Evolutionary conservation across 495 filamentous ascomycete genomes (phyloP).

Genomic region (Usnea hakonensis): DNA sequence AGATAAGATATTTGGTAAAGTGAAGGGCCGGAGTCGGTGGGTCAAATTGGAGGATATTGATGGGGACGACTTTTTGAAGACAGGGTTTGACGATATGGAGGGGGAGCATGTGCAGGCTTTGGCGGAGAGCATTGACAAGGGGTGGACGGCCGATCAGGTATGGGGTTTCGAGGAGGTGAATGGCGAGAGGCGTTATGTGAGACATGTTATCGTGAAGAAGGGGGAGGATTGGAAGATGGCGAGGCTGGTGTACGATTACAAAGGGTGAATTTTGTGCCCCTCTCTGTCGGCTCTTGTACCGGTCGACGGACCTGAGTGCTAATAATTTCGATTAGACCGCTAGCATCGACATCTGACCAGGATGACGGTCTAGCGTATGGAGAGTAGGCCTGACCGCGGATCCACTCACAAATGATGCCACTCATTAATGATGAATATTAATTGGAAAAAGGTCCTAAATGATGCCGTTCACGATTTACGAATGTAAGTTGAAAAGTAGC

Average conservation of each 20-base stretch:
- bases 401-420: background rate
- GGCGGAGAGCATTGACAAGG: conserved; percentile 34
- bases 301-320: background rate
- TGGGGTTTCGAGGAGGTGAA: conserved; percentile 22
- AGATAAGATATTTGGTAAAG: conserved; percentile 74
- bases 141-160: conserved; percentile 48
- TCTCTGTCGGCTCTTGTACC: background rate
- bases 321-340: background rate
- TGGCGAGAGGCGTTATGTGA: conserved; percentile 57
- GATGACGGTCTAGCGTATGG: conserved; percentile 20
- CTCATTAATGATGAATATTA: too few relatives aligned
- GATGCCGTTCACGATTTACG: too few relatives aligned
- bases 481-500: background rate
- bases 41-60: conserved; percentile 34
- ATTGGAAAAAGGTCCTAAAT: too few relatives aligned
- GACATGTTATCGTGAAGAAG: conserved; percentile 61
- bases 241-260: conserved; percentile 67
- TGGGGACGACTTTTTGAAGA: conserved; percentile 39
- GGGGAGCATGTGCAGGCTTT: conserved; percentile 39
- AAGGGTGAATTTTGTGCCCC: conserved; percentile 7
- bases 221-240: conserved; percentile 51
- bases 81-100: conserved; percentile 34
- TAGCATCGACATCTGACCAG: background rate
- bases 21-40: conserved; percentile 56
- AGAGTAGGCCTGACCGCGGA: background rate